Percentiles rank a stretch among this genome's conserved stretches.
Conservation (phyloP, 768 basidiomycete species). For the Pisolithus sp. region DNA sequence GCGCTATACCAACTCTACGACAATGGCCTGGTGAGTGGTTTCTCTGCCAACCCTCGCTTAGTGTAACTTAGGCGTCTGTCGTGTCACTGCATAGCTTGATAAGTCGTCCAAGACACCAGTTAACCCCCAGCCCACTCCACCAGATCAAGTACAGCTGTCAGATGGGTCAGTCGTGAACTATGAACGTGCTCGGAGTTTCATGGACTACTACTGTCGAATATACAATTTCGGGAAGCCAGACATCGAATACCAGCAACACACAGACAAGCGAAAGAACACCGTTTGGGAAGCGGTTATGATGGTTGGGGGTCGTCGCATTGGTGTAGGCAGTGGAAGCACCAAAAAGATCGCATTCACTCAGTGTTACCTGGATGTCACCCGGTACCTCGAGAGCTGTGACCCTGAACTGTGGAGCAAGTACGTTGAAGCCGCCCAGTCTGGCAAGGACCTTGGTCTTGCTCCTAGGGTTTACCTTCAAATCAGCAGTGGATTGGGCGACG, state of each 20-base stretch:
- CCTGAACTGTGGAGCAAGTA: constrained; percentile 72
- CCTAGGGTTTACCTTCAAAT: constrained; percentile 64
- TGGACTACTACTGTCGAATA: constrained; percentile 89
- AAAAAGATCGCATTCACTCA: constrained; percentile 70
- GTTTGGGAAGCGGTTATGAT: constrained; percentile 71
- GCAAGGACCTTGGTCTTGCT: constrained; percentile 65
- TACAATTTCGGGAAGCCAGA: constrained; percentile 73
- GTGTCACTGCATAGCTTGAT: constrained; percentile 17
- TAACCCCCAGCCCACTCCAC: constrained; percentile 1
- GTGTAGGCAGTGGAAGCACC: constrained; percentile 58
- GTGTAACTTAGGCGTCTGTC: neutral
- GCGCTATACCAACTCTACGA: constrained; percentile 65
- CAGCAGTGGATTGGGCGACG: constrained; percentile 55
- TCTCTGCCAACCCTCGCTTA: neutral
- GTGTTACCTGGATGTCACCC: constrained; percentile 83
- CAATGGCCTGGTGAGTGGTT: constrained; percentile 52
- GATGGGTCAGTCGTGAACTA: constrained; percentile 60
- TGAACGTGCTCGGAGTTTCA: constrained; percentile 78
- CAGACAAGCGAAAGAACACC: constrained; percentile 17
- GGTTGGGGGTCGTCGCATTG: constrained; percentile 75
- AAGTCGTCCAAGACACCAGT: constrained; percentile 18
- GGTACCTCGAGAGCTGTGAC: constrained; percentile 85
- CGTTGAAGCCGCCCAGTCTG: constrained; percentile 50
- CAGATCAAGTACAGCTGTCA: constrained; percentile 37
- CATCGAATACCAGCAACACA: constrained; percentile 44